Conservation (phyloP, 129 eudicot species). For the Flaveria bidentis region DNA sequence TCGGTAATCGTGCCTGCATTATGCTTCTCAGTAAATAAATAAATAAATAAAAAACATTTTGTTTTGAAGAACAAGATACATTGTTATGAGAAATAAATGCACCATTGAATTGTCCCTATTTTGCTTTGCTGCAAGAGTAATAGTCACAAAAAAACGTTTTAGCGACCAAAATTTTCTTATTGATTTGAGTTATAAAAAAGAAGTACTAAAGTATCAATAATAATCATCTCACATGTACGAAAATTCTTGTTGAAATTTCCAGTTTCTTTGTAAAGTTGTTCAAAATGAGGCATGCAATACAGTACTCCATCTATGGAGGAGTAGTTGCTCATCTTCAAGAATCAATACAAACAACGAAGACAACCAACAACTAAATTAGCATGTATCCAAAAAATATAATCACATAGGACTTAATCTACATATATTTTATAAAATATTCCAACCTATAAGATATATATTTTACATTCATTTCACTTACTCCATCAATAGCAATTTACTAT, state of each 20-base stretch:
- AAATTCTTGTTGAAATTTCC: slow-evolving; percentile 83
- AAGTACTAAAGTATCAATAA: too few relatives aligned
- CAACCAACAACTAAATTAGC: too few relatives aligned
- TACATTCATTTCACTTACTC: neutral
- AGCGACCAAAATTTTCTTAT: neutral
- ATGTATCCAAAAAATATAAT: too few relatives aligned
- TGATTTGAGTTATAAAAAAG: too few relatives aligned
- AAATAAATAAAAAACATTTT: too few relatives aligned
- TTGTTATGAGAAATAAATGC: neutral
- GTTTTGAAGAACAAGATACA: neutral
- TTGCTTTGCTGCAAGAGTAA: slow-evolving; percentile 42
- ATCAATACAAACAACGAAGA: neutral
- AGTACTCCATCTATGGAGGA: slow-evolving; percentile 91
- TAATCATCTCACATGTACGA: slow-evolving; percentile 48
- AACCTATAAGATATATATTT: too few relatives aligned
- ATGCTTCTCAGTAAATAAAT: too few relatives aligned
- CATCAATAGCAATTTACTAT: too few relatives aligned
- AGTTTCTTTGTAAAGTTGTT: slow-evolving; percentile 79
- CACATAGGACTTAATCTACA: too few relatives aligned
- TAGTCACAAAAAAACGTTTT: neutral
- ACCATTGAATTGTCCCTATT: slow-evolving; percentile 62
- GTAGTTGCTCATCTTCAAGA: slow-evolving; percentile 83
- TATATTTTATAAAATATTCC: too few relatives aligned
- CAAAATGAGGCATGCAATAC: slow-evolving; percentile 59
- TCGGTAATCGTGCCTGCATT: slow-evolving; percentile 43